phyloP scores from a whole-genome alignment of 148 eudicot genomes.

The Nyssa sinensis region DNA sequence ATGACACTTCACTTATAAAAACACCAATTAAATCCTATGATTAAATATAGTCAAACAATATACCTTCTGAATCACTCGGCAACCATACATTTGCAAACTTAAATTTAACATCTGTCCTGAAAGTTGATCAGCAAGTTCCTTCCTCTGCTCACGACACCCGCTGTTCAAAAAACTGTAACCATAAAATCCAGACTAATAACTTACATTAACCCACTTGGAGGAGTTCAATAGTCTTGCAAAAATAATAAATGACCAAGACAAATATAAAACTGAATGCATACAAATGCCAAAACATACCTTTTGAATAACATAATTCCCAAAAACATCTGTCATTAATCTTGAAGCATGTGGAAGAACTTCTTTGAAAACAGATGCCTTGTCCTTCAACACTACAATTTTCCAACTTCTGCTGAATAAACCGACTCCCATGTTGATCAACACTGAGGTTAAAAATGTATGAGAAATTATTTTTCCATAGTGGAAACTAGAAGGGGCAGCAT shows the following conservation, averaged over 20 bases:
- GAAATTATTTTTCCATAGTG: not conserved
- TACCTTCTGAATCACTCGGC: constrained; percentile 98
- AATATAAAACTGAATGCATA: not conserved
- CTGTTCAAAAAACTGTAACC: constrained; percentile 77
- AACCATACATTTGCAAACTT: constrained; percentile 98
- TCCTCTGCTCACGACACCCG: constrained; percentile 76
- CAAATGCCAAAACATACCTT: constrained; percentile 48
- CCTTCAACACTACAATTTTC: constrained; percentile 71
- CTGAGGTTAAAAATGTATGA: constrained; percentile 38
- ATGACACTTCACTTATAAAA: too few species aligned
- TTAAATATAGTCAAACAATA: not conserved
- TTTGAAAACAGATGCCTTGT: constrained; percentile 74
- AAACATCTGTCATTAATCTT: constrained; percentile 88
- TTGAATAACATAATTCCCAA: constrained; percentile 97
- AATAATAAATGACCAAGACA: not conserved
- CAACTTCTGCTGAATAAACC: constrained; percentile 92
- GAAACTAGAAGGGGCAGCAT: not conserved
- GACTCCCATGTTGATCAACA: constrained; percentile 95
- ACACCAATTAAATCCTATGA: not conserved
- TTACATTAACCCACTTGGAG: too few species aligned
- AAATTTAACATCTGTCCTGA: constrained; percentile 66
- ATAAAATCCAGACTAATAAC: constrained; percentile 13
- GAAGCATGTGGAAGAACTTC: constrained; percentile 89
- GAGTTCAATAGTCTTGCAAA: not conserved
- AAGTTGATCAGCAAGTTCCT: constrained; percentile 75